Percentiles rank a stretch among this genome's conserved stretches.
phyloP scores from a whole-genome alignment of 2,329 filamentous ascomycete species.

The Aspergillus aculeatus region DNA sequence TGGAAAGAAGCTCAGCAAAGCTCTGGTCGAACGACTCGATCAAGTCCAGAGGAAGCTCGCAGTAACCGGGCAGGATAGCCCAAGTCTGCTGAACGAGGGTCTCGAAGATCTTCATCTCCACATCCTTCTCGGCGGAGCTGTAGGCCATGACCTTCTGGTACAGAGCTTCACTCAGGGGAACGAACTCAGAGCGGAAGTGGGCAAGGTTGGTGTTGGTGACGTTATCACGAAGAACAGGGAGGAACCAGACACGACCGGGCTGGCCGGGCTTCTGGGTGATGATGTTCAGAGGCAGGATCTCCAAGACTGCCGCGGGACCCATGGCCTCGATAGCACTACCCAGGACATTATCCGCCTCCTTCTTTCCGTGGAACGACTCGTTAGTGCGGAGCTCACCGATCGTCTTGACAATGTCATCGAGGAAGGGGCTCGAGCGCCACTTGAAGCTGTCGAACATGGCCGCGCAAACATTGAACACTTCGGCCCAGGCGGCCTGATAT shows the following conservation, averaged over 20 bases:
- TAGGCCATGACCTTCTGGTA: constrained; percentile 87
- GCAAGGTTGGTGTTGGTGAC: constrained; percentile 82
- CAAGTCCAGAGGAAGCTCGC: constrained; percentile 83
- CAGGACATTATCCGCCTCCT: constrained; percentile 87
- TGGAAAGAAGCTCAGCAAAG: constrained; percentile 88
- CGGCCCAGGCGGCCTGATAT: constrained; percentile 90
- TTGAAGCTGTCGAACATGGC: constrained; percentile 83
- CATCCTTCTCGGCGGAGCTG: constrained; percentile 78
- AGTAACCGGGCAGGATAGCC: constrained; percentile 91
- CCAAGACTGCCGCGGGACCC: constrained; percentile 80
- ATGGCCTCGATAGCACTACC: constrained; percentile 85
- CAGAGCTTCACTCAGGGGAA: constrained; percentile 85
- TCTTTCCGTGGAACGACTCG: constrained; percentile 87
- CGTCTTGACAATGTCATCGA: constrained; percentile 71
- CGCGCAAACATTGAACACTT: constrained; percentile 85
- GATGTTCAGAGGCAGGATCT: constrained; percentile 82
- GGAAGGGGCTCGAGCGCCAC: constrained; percentile 79
- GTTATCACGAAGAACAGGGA: constrained; percentile 85
- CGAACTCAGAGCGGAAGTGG: constrained; percentile 82
- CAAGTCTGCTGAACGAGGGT: constrained; percentile 94
- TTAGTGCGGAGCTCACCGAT: constrained; percentile 86
- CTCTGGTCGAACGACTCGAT: constrained; percentile 73
- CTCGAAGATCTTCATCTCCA: constrained; percentile 97
- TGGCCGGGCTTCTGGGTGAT: constrained; percentile 72
- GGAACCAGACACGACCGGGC: constrained; percentile 87